phyloP scores from a whole-genome alignment of 2,329 filamentous ascomycete species.

The Chrysosporium queenslandicum region DNA sequence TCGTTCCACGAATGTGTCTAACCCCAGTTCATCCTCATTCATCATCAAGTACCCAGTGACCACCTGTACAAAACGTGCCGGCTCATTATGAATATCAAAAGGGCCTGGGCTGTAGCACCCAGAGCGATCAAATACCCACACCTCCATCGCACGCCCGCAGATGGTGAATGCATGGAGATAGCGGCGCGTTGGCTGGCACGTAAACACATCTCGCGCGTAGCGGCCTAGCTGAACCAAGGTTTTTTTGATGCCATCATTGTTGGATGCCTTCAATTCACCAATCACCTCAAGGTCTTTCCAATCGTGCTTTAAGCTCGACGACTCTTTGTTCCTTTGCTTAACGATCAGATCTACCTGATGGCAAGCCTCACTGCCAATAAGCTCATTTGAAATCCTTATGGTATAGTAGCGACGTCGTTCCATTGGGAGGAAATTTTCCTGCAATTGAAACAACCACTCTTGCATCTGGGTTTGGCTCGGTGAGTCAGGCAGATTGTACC shows the following conservation, averaged over 20 bases:
- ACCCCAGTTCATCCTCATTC: conserved; percentile 25
- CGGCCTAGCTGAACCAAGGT: conserved; percentile 16
- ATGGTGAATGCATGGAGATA: conserved; percentile 28
- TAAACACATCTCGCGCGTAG: conserved; percentile 15
- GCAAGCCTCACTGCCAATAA: conserved; percentile 15
- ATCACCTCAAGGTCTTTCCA: conserved; percentile 19
- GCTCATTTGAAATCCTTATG: conserved; percentile 2
- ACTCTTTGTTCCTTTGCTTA: conserved; percentile 7
- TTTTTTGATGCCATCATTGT: conserved; percentile 10
- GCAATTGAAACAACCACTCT: conserved; percentile 18
- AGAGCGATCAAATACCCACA: conserved; percentile 31
- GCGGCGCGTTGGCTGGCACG: conserved; percentile 23
- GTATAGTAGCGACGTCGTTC: conserved; percentile 14
- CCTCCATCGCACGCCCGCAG: conserved; percentile 20
- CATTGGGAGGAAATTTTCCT: conserved; percentile 17
- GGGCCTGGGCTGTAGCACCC: conserved; percentile 24
- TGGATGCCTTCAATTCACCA: conserved; percentile 17
- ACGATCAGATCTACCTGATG: conserved; percentile 18
- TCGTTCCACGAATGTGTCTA: conserved; percentile 24
- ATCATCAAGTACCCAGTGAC: conserved; percentile 27
- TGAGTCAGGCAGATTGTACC: conserved; percentile 13
- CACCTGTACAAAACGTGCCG: conserved; percentile 23
- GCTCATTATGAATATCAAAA: conserved; percentile 27
- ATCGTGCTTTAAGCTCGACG: conserved; percentile 11
- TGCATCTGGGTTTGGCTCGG: conserved; percentile 9